Conservation (phyloP, 2,329 filamentous ascomycete genomes). For the Alternaria hordeiaustralica region DNA sequence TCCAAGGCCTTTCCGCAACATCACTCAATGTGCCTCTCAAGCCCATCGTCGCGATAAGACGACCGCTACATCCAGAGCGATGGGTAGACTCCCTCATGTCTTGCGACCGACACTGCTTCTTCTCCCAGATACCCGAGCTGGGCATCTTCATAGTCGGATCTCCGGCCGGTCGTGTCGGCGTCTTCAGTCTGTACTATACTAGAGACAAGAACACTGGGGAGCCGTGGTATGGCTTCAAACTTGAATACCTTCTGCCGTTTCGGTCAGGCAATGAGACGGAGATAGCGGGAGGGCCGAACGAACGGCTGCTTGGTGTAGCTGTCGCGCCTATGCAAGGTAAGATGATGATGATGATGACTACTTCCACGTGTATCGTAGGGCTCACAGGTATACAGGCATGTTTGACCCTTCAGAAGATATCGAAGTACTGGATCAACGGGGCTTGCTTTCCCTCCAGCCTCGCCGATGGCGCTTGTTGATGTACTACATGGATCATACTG, state of each 20-base stretch:
- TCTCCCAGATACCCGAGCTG: constrained; percentile 70
- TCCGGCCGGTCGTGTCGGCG: constrained; percentile 68
- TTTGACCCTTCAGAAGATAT: neutral
- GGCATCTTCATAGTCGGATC: constrained; percentile 72
- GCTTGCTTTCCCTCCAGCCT: neutral
- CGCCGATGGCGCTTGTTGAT: constrained; percentile 71
- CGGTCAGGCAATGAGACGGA: constrained; percentile 1
- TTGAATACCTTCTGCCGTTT: constrained; percentile 64
- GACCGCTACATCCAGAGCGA: constrained; percentile 32
- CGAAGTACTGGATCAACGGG: neutral
- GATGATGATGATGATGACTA: neutral
- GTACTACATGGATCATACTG: constrained; percentile 73
- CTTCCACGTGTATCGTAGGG: no score
- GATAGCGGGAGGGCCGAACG: constrained; percentile 11
- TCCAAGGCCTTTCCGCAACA: constrained; percentile 43
- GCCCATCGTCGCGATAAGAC: constrained; percentile 46
- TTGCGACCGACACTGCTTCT: constrained; percentile 65
- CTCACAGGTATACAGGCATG: neutral
- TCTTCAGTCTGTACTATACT: constrained; percentile 64
- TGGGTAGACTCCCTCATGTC: constrained; percentile 18
- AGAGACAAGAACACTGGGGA: constrained; percentile 44
- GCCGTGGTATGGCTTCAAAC: constrained; percentile 55
- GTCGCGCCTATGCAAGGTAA: constrained; percentile 66
- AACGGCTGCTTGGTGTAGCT: constrained; percentile 70
- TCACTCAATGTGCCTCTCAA: constrained; percentile 9